Percentiles rank a stretch among this genome's conserved stretches.
Evolutionary conservation across 2,329 filamentous ascomycete genomes (phyloP).

Genomic region (Aspergillus unguis): DNA sequence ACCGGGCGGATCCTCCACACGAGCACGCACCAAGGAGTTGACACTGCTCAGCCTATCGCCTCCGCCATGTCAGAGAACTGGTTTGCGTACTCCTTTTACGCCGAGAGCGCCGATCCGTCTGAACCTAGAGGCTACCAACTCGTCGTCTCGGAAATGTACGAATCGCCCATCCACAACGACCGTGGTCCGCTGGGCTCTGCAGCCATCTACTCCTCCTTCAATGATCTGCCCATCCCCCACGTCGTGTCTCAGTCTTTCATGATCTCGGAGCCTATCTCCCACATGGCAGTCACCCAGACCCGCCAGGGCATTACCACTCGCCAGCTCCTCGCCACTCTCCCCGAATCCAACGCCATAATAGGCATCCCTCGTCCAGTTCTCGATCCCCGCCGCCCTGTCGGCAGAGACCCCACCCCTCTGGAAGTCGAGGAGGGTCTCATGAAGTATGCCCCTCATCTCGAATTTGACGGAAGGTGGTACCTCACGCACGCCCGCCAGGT

Average conservation of each 20-base stretch:
- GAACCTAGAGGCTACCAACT: slow-evolving; percentile 79
- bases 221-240: slow-evolving; percentile 63
- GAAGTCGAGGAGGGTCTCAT: slow-evolving; percentile 82
- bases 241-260: slow-evolving; percentile 78
- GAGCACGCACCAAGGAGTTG: slow-evolving; percentile 67
- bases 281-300: slow-evolving; percentile 81
- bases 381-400: slow-evolving; percentile 81
- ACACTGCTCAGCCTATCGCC: slow-evolving; percentile 68
- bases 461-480: slow-evolving; percentile 77
- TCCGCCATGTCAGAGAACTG: slow-evolving; percentile 90
- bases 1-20: slow-evolving; percentile 78
- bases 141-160: slow-evolving; percentile 82
- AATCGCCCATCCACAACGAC: slow-evolving; percentile 78
- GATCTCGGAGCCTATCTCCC: slow-evolving; percentile 72
- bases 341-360: slow-evolving; percentile 69
- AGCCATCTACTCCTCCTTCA: slow-evolving; percentile 73
- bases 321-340: slow-evolving; percentile 74
- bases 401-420: slow-evolving; percentile 72
- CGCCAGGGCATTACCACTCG: slow-evolving; percentile 86
- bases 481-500: slow-evolving; percentile 81
- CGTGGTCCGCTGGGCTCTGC: slow-evolving; percentile 71
- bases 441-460: slow-evolving; percentile 71
- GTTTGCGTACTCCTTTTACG: slow-evolving; percentile 80
- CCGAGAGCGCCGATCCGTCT: slow-evolving; percentile 46
- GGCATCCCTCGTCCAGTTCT: slow-evolving; percentile 75